Percentiles rank a stretch among this genome's conserved stretches.
Conservation (phyloP, 345 rosid genomes). For the Eucalyptus pauciflora region DNA sequence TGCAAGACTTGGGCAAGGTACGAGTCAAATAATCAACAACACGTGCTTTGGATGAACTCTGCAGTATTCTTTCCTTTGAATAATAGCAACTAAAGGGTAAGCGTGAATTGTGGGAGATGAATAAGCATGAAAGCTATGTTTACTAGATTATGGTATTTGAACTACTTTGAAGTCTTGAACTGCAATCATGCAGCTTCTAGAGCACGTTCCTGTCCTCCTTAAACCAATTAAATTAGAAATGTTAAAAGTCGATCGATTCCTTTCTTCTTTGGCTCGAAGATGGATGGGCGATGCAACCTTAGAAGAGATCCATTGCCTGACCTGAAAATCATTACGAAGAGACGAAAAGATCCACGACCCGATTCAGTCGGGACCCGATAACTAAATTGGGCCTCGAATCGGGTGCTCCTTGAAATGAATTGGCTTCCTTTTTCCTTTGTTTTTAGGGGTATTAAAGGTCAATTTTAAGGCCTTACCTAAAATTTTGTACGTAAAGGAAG, state of each 20-base stretch:
- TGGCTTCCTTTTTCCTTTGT: background rate
- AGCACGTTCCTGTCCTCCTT: background rate
- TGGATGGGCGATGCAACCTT: background rate
- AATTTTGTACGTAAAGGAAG: background rate
- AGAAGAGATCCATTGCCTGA: background rate
- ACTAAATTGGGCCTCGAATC: background rate
- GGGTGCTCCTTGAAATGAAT: background rate
- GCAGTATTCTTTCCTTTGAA: background rate
- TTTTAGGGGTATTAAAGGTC: background rate
- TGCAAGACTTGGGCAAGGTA: background rate
- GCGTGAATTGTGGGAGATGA: background rate
- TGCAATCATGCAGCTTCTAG: background rate
- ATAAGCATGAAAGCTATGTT: background rate
- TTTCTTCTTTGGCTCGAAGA: background rate
- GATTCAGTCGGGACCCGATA: background rate
- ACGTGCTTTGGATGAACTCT: background rate
- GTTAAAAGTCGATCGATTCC: background rate
- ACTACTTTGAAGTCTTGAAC: background rate
- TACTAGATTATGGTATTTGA: background rate
- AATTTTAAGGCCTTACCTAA: background rate
- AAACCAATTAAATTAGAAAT: background rate
- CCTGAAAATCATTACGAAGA: background rate
- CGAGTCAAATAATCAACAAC: background rate
- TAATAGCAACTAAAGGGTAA: background rate
- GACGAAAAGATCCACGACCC: background rate